phyloP scores from a whole-genome alignment of 176 grass and related monocot species.

The Oropetium thomaeum region DNA sequence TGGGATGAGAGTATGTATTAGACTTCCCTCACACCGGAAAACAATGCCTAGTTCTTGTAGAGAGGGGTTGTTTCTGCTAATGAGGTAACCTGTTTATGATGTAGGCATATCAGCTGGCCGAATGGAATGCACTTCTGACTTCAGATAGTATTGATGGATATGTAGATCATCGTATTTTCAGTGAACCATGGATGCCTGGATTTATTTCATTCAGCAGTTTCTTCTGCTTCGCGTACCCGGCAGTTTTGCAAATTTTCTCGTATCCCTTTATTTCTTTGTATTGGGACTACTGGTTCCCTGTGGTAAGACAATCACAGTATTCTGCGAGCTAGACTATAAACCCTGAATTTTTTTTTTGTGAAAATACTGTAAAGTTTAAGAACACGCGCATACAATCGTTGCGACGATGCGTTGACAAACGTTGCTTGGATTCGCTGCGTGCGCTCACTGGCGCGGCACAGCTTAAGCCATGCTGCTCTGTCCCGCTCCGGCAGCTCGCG shows the following conservation, averaged over 20 bases:
- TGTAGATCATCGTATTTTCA: not conserved
- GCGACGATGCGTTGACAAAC: not conserved
- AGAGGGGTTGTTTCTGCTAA: slow-evolving; percentile 33
- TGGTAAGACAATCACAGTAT: too few relatives aligned
- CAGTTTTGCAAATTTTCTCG: too few relatives aligned
- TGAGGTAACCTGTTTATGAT: slow-evolving; percentile 18
- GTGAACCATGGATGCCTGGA: not conserved
- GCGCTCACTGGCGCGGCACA: not conserved
- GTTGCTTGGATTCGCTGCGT: not conserved
- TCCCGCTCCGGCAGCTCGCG: not conserved
- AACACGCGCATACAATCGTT: not conserved
- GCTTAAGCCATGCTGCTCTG: not conserved
- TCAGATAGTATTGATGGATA: slow-evolving; percentile 30
- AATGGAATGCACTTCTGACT: slow-evolving; percentile 43
- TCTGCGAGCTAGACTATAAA: too few relatives aligned
- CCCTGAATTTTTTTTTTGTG: too few relatives aligned
- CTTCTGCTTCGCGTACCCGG: too few relatives aligned
- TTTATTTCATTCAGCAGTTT: not conserved
- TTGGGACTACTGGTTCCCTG: too few relatives aligned
- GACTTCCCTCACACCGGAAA: not conserved
- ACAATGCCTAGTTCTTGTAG: slow-evolving; percentile 10
- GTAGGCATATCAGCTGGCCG: slow-evolving; percentile 34
- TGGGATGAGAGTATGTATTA: not conserved
- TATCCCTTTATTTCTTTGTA: too few relatives aligned
- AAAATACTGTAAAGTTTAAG: too few relatives aligned